Evolutionary conservation across 2,329 filamentous ascomycete genomes (phyloP), one percentile per base, ranked within the genome.

Genomic region (Didymella segeticola): DNA sequence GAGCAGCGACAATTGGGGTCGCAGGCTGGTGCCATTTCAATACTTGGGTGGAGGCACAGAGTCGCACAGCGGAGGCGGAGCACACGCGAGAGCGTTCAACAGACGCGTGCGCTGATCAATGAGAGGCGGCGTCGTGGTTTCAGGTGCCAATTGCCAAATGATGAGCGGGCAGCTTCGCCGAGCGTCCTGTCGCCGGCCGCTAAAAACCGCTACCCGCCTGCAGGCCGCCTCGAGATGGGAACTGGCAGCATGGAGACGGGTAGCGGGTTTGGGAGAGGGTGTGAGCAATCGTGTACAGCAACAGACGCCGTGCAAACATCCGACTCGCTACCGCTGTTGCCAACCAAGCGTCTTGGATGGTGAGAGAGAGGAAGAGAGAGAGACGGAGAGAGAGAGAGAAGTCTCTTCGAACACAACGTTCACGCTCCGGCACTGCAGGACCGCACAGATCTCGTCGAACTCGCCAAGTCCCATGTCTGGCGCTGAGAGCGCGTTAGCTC

Each of bases 121-220:
- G 39, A 41, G 41, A 45, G 51, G 39, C 45, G 55, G 42, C 36
- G 57, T 19, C 43, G 45, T 49, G 62, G 69, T 71, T 72, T 69
- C 70, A 70, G 63, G 64, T 62, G 63, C 54, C 61, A 69, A 66
- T 62, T 62, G n/a, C n/a, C n/a, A n/a, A n/a, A n/a, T n/a, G n/a
- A n/a, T n/a, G 59, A 51, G 48, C 50, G 60, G 56, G 48, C 51
- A 54, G 53, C 58, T 51, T 55, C 63, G 61, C 60, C 62, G 63
- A 63, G 63, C 53, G 57, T 57, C 53, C 57, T 58, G 50, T 47
- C 49, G 58, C 46, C 56, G 46, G 54, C 60, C 45, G 56, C 46
- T 49, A 41, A 34, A 41, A 34, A 25, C 17, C 23, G 41, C 34
- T 53, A 39, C 38, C 51, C 51, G 51, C 29, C 55, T 62, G 58